Evolutionary conservation across 2,329 filamentous ascomycete species (phyloP).

Genomic region (Sclerotinia sclerotiorum): DNA sequence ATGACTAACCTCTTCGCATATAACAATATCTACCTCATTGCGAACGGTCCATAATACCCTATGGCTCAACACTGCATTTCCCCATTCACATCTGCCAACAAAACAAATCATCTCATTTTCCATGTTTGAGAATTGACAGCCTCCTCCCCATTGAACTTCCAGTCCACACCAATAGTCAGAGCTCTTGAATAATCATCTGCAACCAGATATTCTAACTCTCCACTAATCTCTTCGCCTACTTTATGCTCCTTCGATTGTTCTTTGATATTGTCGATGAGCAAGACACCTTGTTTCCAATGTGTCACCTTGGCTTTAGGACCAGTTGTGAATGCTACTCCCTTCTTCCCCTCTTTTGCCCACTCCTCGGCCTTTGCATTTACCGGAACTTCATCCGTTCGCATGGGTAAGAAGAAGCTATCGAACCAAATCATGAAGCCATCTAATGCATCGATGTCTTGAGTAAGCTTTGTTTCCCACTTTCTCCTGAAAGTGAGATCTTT

Average conservation of each 20-base stretch:
- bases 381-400: slow-evolving; percentile 49
- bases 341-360: slow-evolving; percentile 56
- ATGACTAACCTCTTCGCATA: neutral
- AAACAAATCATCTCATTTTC: slow-evolving; percentile 38
- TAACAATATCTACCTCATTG: neutral
- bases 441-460: slow-evolving; percentile 63
- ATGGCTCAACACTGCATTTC: neutral
- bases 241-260: slow-evolving; percentile 49
- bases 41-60: neutral
- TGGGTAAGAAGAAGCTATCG: slow-evolving; percentile 83
- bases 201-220: slow-evolving; percentile 69
- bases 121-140: slow-evolving; percentile 36
- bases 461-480: slow-evolving; percentile 62
- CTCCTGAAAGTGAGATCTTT: slow-evolving; percentile 75
- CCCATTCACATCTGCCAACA: neutral
- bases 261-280: slow-evolving; percentile 61
- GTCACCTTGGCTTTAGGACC: slow-evolving; percentile 74
- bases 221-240: slow-evolving; percentile 59
- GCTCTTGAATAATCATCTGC: slow-evolving; percentile 68
- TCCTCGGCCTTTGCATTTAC: slow-evolving; percentile 58
- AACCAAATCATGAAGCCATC: slow-evolving; percentile 93
- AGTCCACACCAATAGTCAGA: slow-evolving; percentile 63
- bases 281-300: slow-evolving; percentile 86
- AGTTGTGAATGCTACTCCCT: slow-evolving; percentile 83
- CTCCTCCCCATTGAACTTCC: slow-evolving; percentile 45